Conservation (phyloP, 805 yeast genomes). For the Cyberlindnera maritima region DNA sequence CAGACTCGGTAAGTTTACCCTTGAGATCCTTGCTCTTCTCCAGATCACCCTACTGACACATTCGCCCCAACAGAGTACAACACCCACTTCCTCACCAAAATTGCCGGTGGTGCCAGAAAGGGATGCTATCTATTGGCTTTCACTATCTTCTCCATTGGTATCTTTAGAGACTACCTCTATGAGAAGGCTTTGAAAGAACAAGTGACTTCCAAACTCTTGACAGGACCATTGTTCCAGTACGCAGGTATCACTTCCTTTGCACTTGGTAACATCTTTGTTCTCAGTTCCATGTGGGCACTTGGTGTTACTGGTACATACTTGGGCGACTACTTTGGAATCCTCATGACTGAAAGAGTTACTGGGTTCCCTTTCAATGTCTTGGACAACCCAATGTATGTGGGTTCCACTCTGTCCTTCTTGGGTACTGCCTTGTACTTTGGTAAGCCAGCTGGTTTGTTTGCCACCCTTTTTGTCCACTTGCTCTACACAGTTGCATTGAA, state of each 20-base stretch:
- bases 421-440: constrained; percentile 88
- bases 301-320: constrained; percentile 96
- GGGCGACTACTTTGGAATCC: constrained; percentile 96
- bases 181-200: constrained; percentile 71
- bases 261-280: constrained; percentile 76
- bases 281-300: constrained; percentile 83
- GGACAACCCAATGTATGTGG: constrained; percentile 96
- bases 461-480: constrained; percentile 67
- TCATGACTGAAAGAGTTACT: constrained; percentile 86
- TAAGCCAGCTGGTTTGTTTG: constrained; percentile 83
- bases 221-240: constrained; percentile 39
- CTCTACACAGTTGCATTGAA: constrained; percentile 83
- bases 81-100: constrained; percentile 70
- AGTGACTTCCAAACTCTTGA: constrained; percentile 57
- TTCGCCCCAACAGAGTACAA: constrained; percentile 53
- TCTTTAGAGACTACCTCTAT: constrained; percentile 73
- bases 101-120: constrained; percentile 60
- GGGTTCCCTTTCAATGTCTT: constrained; percentile 90
- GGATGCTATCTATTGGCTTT: constrained; percentile 88
- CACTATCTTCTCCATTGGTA: constrained; percentile 82
- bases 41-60: not conserved
- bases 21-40: not conserved
- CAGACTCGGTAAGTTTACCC: constrained; percentile 43
- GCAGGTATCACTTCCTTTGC: constrained; percentile 56
- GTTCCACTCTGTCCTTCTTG: constrained; percentile 83